Conservation (phyloP, 768 basidiomycete genomes). For the Suillus paluster region DNA sequence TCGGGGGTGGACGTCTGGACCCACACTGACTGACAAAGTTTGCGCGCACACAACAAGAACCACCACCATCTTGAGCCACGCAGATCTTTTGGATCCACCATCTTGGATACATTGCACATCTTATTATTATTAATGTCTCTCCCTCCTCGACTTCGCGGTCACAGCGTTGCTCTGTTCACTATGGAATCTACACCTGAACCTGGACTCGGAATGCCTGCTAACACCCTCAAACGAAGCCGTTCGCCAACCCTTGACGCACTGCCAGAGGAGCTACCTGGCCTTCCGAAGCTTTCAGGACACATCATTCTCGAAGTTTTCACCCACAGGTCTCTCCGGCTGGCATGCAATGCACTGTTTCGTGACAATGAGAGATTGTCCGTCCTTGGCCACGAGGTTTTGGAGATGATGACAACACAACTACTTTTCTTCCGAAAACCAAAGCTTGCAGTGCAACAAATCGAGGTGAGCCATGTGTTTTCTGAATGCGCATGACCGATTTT, state of each 20-base stretch:
- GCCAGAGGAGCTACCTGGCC: conserved; percentile 40
- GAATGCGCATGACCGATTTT: background rate
- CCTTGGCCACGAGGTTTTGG: conserved; percentile 54
- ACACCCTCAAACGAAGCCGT: conserved; percentile 44
- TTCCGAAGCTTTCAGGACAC: conserved; percentile 57
- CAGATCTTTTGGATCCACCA: conserved; percentile 7
- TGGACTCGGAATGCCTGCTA: conserved; percentile 29
- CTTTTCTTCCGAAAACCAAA: conserved; percentile 58
- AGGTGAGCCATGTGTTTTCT: conserved; percentile 45
- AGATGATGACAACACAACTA: conserved; percentile 47
- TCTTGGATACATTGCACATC: conserved; percentile 2
- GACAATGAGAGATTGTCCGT: conserved; percentile 62
- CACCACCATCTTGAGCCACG: conserved; percentile 6
- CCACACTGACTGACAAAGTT: conserved; percentile 2
- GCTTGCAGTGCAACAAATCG: conserved; percentile 50
- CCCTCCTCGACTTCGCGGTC: conserved; percentile 40
- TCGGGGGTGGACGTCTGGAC: too few species aligned
- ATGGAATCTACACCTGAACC: conserved; percentile 36
- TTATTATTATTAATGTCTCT: conserved; percentile 35
- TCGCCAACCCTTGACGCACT: conserved; percentile 26
- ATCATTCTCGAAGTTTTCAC: conserved; percentile 71
- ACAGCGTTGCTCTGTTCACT: conserved; percentile 35
- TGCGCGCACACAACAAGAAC: background rate
- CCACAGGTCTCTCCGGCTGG: conserved; percentile 62
- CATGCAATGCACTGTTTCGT: conserved; percentile 44